Percentiles rank a stretch among this genome's conserved stretches.
These are phyloP conservation scores for Zygotorulaspora florentina DNA, from an alignment of 805 yeast species.

Conservation along the genomic window DNA sequence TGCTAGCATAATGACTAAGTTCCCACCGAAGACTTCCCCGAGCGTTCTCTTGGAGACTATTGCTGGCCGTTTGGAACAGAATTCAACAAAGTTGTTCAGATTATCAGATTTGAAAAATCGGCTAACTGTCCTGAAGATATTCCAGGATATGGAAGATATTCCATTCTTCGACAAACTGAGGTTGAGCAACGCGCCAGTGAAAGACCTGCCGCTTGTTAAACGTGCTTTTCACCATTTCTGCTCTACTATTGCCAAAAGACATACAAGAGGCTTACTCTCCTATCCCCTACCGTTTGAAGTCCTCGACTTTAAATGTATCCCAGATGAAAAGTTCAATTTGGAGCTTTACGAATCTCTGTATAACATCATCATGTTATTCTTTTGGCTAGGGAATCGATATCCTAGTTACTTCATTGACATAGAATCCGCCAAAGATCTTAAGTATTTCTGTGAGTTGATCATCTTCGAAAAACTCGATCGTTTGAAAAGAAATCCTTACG, in stretches of 20 bases:
- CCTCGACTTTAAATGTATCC: slow-evolving; percentile 25
- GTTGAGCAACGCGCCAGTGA: slow-evolving; percentile 61
- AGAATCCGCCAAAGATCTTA: slow-evolving; percentile 67
- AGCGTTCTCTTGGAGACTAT: slow-evolving; percentile 47
- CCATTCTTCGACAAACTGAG: slow-evolving; percentile 54
- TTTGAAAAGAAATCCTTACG: slow-evolving; percentile 32
- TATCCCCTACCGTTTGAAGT: slow-evolving; percentile 36
- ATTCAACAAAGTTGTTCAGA: slow-evolving; percentile 23
- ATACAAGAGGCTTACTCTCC: slow-evolving; percentile 54
- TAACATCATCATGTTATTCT: slow-evolving; percentile 58
- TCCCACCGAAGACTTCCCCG: slow-evolving; percentile 48
- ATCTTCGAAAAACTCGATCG: slow-evolving; percentile 39
- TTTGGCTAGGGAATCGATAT: slow-evolving; percentile 87
- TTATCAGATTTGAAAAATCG: slow-evolving; percentile 32
- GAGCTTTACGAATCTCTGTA: slow-evolving; percentile 57
- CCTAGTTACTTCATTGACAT: slow-evolving; percentile 76
- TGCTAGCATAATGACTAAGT: slow-evolving; percentile 58
- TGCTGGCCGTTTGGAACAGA: slow-evolving; percentile 28
- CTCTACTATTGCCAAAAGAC: slow-evolving; percentile 50
- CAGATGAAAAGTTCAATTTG: slow-evolving; percentile 24
- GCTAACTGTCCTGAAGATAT: slow-evolving; percentile 40
- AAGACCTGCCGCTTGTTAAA: slow-evolving; percentile 37
- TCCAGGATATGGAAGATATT: slow-evolving; percentile 41
- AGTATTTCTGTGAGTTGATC: slow-evolving; percentile 57
- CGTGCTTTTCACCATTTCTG: slow-evolving; percentile 47